These are phyloP conservation scores for Cordyceps javanica DNA, from an alignment of 2,329 filamentous ascomycete genomes.

Conservation along the genomic window DNA sequence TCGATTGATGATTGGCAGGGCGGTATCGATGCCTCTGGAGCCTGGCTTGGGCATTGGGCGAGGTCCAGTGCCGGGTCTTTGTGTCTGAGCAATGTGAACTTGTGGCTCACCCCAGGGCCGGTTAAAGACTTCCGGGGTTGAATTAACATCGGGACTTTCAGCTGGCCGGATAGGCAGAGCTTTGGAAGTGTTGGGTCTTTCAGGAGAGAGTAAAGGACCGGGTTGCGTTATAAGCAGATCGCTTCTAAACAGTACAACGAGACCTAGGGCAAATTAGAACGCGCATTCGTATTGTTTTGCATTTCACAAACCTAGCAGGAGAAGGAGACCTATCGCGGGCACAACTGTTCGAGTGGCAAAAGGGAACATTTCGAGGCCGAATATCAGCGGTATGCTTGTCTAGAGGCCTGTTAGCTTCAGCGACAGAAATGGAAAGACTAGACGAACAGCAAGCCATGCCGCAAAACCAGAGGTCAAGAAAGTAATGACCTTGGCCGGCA, in stretches of 20 bases:
- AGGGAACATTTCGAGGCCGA: slow-evolving; percentile 38
- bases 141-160: background rate
- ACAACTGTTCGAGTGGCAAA: slow-evolving; percentile 43
- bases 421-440: background rate
- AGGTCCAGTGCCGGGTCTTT: background rate
- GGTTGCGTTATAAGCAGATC: background rate
- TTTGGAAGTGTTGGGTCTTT: background rate
- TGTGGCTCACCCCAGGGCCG: background rate
- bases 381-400: slow-evolving; percentile 45
- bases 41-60: background rate
- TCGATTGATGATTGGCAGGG: slow-evolving; percentile 32
- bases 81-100: background rate
- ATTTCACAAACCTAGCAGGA: slow-evolving; percentile 37
- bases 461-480: slow-evolving; percentile 37
- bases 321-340: slow-evolving; percentile 43
- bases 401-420: slow-evolving; percentile 21
- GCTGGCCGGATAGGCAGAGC: background rate
- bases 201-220: background rate
- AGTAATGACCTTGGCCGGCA: slow-evolving; percentile 32
- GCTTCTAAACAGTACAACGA: background rate
- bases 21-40: slow-evolving; percentile 6
- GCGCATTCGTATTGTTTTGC: background rate
- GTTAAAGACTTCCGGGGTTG: background rate
- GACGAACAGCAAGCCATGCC: slow-evolving; percentile 50
- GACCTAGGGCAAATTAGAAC: background rate